phyloP scores from a whole-genome alignment of 352 stramenopile genomes.

The Phytophthora rubi region DNA sequence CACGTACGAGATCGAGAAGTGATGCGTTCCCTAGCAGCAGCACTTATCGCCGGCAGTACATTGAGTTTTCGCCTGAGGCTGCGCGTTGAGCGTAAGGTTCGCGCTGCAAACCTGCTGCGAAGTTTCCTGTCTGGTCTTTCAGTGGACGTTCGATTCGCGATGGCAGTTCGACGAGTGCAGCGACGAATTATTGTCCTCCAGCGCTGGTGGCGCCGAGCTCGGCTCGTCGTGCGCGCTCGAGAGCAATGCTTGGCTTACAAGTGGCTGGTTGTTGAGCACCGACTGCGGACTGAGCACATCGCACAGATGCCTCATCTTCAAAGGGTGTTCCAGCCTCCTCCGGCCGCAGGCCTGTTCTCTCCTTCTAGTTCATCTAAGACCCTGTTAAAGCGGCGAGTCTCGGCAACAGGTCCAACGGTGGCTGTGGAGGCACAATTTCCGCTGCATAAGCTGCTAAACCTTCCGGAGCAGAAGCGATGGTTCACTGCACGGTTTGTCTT shows the following conservation, averaged over 20 bases:
- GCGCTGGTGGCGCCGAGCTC: conserved; percentile 66
- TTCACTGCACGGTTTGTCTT: conserved; percentile 59
- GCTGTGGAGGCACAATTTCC: conserved; percentile 22
- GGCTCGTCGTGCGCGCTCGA: conserved; percentile 59
- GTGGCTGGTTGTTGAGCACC: conserved; percentile 56
- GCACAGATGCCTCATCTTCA: conserved; percentile 64
- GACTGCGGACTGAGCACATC: conserved; percentile 54
- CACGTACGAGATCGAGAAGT: conserved; percentile 36
- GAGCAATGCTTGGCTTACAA: conserved; percentile 63
- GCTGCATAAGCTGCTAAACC: conserved; percentile 58
- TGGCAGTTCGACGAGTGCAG: conserved; percentile 67
- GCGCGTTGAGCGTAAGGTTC: conserved; percentile 46
- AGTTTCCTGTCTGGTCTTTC: conserved; percentile 58
- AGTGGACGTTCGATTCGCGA: conserved; percentile 66
- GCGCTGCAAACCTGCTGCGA: conserved; percentile 42
- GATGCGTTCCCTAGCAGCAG: conserved; percentile 33
- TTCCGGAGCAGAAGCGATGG: conserved; percentile 59
- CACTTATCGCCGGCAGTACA: conserved; percentile 46
- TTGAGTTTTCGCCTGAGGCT: conserved; percentile 49
- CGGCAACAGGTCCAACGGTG: background rate
- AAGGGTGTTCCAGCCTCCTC: conserved; percentile 55
- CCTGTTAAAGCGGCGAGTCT: conserved; percentile 19
- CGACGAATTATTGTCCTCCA: conserved; percentile 57
- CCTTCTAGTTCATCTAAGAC: conserved; percentile 6
- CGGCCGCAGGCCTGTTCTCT: background rate